Evolutionary conservation across 441 rosid species (phyloP).

Genomic region (Cnidoscolus chayamansa): DNA sequence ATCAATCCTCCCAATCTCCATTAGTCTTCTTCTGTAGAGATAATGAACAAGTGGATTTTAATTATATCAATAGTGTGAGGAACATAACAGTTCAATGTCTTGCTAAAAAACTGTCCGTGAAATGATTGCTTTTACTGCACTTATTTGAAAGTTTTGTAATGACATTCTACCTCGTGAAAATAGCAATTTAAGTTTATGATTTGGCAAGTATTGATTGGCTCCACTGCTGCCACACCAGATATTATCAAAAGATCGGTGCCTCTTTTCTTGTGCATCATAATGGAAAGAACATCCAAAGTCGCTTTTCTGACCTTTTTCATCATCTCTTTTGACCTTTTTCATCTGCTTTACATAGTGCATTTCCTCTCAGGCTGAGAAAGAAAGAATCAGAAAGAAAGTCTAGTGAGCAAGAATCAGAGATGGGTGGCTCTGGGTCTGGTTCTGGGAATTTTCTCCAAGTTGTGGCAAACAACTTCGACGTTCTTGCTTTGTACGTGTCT

Average conservation of each 20-base stretch:
- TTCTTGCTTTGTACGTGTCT: conserved; percentile 72
- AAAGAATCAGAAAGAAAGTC: not conserved
- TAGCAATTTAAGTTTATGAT: not conserved
- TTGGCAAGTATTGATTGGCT: not conserved
- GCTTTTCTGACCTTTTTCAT: not conserved
- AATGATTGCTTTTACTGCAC: no score
- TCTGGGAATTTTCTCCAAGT: conserved; percentile 61
- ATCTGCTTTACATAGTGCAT: not conserved
- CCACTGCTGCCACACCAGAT: not conserved
- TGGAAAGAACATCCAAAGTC: not conserved
- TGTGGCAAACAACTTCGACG: conserved; percentile 72
- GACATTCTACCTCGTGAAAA: no score
- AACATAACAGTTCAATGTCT: no score
- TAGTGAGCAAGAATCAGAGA: not conserved
- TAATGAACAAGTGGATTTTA: no score
- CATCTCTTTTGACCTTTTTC: conserved; percentile 14
- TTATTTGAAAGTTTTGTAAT: no score
- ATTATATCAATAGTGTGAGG: no score
- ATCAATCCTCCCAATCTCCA: no score
- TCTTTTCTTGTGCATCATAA: conserved; percentile 23
- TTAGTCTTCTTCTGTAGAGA: no score
- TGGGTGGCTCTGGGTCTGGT: conserved; percentile 45
- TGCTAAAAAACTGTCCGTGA: no score
- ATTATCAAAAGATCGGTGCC: conserved; percentile 22
- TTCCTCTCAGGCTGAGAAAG: not conserved